Base-by-base conservation (phyloP, 345 rosid species). In the Corchorus capsularis region DNA sequence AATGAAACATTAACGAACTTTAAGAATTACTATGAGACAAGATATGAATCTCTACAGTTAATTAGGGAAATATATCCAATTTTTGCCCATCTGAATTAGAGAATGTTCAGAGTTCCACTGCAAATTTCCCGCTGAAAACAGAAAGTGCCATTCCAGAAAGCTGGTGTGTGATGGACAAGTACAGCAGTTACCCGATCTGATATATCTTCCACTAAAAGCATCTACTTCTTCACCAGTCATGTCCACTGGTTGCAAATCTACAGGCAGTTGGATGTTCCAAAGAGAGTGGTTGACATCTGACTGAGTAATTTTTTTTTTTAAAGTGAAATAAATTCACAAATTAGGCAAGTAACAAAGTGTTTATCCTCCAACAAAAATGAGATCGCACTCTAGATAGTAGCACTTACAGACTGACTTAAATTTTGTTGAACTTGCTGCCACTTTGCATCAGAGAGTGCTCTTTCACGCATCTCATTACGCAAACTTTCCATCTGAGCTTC, bases 81-180 rank as follows among this genome's bases (percentile, higher is more conserved):
- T 75, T 55, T 50, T 19, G 39, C 13, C 47, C 68, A 52, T 19
- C 35, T 53, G 45, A 77, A n/a, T 79, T 27, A 49, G 53, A 17
- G 6, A 65, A 74, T 47, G 6, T 32, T 32, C 61, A 60, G 34
- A 71, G 69, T 86, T 93, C 99, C 99, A 93, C 92, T 6, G 95
- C 98, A 84, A 96, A 96, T 85, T 96, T 96, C 74, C 98, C 98
- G 80, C 90, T 89, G 85, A 89, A 93, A 87, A 96, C 85, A 79
- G 98, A 89, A 75, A 93, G 85, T 34, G 99, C 91, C 72, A 92
- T 91, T 96, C 99, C 99, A 96, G 80, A 96, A 93, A 52, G 91
- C 91, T 74, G 99, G 98, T 81, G 93, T 83, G 80, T 96, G 94
- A 84, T 85, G 89, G 79, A 92, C 84, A 75, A 96, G 84, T 71